Evolutionary conservation across 129 eudicot species (phyloP).

Genomic region (Arctium lappa): DNA sequence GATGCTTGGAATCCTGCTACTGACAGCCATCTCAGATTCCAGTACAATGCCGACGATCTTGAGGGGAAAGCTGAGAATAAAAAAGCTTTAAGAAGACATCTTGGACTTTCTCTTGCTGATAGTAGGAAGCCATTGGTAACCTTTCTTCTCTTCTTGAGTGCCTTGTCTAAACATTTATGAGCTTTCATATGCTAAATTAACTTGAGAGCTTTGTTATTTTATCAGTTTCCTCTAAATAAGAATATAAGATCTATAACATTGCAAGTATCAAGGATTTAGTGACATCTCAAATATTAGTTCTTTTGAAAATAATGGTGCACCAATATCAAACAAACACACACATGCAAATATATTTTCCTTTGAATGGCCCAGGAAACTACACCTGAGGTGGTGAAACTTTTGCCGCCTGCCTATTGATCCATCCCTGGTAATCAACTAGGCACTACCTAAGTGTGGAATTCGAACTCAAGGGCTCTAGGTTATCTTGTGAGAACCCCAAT

Average conservation of each 20-base stretch:
- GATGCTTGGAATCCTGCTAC: slow-evolving; percentile 98
- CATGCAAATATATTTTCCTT: neutral
- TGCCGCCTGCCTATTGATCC: neutral
- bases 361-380: neutral
- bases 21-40: slow-evolving; percentile 69
- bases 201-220: slow-evolving; percentile 1
- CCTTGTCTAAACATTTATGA: neutral
- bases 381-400: neutral
- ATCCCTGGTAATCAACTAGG: neutral
- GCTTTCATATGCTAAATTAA: neutral
- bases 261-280: neutral
- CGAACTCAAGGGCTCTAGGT: neutral
- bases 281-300: neutral
- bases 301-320: neutral
- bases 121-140: slow-evolving; percentile 67
- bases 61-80: slow-evolving; percentile 80
- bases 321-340: neutral
- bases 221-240: neutral
- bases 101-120: slow-evolving; percentile 62
- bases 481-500: neutral
- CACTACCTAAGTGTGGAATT: neutral
- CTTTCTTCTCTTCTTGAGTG: slow-evolving; percentile 8
- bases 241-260: neutral
- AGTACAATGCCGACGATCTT: slow-evolving; percentile 64
- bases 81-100: slow-evolving; percentile 66